phyloP scores from a whole-genome alignment of 1,284 basidiomycete species.

The Boletellus deceptivus region DNA sequence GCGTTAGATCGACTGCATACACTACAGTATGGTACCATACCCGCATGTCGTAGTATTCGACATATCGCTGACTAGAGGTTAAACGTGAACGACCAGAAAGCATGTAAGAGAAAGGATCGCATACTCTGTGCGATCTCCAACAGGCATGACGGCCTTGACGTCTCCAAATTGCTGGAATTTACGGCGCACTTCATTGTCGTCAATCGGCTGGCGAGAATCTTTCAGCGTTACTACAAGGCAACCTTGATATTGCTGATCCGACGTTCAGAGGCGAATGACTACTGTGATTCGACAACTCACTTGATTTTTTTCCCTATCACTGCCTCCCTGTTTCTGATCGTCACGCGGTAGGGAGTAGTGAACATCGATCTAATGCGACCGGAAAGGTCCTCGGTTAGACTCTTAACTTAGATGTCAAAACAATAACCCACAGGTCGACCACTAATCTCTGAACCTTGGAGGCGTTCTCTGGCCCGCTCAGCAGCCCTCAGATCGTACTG shows the following conservation, averaged over 20 bases:
- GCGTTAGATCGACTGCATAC: conserved; percentile 12
- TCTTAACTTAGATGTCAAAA: not conserved
- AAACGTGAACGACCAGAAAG: conserved; percentile 6
- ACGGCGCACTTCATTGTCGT: conserved; percentile 79
- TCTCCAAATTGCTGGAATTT: conserved; percentile 89
- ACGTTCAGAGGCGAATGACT: conserved; percentile 5
- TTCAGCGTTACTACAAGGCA: conserved; percentile 78
- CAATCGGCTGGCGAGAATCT: conserved; percentile 69
- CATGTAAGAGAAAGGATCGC: conserved; percentile 25
- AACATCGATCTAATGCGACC: conserved; percentile 79
- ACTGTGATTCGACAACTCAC: conserved; percentile 40
- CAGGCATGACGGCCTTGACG: conserved; percentile 74
- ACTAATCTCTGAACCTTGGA: conserved; percentile 84
- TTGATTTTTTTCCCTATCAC: conserved; percentile 87
- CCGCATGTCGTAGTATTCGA: conserved; percentile 88
- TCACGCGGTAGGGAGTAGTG: conserved; percentile 95
- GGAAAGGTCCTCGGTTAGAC: conserved; percentile 1
- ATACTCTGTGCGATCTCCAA: conserved; percentile 70
- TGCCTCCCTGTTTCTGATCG: conserved; percentile 66
- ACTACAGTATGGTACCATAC: conserved; percentile 41
- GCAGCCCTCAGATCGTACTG: conserved; percentile 92
- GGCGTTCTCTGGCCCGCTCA: conserved; percentile 81
- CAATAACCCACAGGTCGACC: conserved; percentile 70
- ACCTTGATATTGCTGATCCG: conserved; percentile 66
- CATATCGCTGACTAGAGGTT: conserved; percentile 65